These are phyloP conservation scores for Ogataea zsoltii DNA, from an alignment of 805 yeast species.

Conservation along the genomic window DNA sequence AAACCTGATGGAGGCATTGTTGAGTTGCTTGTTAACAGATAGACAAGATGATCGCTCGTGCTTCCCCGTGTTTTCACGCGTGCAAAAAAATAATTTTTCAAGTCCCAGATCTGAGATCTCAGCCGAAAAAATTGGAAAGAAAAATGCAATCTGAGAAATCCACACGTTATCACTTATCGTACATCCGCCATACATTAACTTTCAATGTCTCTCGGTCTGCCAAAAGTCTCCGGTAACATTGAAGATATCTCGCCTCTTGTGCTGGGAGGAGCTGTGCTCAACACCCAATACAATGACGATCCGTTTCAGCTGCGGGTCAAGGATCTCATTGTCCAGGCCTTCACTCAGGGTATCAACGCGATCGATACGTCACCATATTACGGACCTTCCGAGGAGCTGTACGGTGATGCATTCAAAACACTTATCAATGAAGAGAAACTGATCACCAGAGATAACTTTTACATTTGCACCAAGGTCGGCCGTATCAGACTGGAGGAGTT, in stretches of 20 bases:
- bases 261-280: constrained; percentile 89
- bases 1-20: constrained; percentile 1
- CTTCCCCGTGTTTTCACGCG: not conserved
- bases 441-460: constrained; percentile 61
- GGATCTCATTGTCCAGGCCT: constrained; percentile 59
- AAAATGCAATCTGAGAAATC: not conserved
- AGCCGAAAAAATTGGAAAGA: not conserved
- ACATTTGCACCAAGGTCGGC: constrained; percentile 85
- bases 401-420: constrained; percentile 63
- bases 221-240: constrained; percentile 28
- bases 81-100: not conserved
- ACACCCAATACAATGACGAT: constrained; percentile 71
- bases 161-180: not conserved
- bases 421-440: constrained; percentile 35
- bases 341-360: constrained; percentile 68
- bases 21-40: not conserved
- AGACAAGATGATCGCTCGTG: too few relatives aligned
- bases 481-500: constrained; percentile 67
- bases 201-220: constrained; percentile 22
- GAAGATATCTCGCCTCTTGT: constrained; percentile 55
- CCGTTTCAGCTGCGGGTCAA: constrained; percentile 61
- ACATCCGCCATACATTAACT: not conserved
- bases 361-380: constrained; percentile 93
- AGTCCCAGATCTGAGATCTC: too few relatives aligned
- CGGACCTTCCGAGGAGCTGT: constrained; percentile 78